Evolutionary conservation across 495 filamentous ascomycete genomes (phyloP), one percentile per base, ranked within the genome.

Genomic region (Penicillium steckii): DNA sequence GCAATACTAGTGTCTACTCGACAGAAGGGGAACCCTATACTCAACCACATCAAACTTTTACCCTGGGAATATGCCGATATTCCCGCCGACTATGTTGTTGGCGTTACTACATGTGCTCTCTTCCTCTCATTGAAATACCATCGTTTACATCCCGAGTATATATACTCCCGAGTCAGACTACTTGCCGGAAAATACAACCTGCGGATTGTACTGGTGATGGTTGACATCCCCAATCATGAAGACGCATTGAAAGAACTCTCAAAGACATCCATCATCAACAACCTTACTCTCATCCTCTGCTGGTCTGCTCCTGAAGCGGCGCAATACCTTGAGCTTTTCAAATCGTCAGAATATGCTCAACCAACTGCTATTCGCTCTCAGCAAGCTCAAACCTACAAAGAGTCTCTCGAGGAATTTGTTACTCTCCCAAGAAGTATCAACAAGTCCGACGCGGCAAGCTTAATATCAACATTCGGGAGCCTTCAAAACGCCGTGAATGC

Each of bases 51-150:
- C 46, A 84, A 85, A 44, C 83, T 86, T 3, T 70, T 95, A n/a
- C 82, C 91, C 1, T 99, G 94, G 94, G 94, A 97, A 70, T 99
- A 96, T 65, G 88, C 88, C 33, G 91, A 97, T 65, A 96, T 95
- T 8, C 87, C 87, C 0, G 88, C 93, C 15, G 94, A 99, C 70
- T 99, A 95, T 63, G 87, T 89, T 8, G 76, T 99, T 3, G 94
- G 94, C 4, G 60, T 75, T 19, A 97, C 91, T 1, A 93, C 93
- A 15, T 97, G 93, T 56, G 91, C 88, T 1, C 76, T 99, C 6
- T 99, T 97, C 61, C 78, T 98, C 43, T 92, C 87, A 22, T 79
- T 99, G 26, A 99, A 99, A 69, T 99, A 99, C 69, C 94, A 98
- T 68, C 90, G 94, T 9, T 73, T 97, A 41, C 95, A 99, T 68